phyloP scores from a whole-genome alignment of 805 yeast species.

The Sugiyamaella valdiviana region DNA sequence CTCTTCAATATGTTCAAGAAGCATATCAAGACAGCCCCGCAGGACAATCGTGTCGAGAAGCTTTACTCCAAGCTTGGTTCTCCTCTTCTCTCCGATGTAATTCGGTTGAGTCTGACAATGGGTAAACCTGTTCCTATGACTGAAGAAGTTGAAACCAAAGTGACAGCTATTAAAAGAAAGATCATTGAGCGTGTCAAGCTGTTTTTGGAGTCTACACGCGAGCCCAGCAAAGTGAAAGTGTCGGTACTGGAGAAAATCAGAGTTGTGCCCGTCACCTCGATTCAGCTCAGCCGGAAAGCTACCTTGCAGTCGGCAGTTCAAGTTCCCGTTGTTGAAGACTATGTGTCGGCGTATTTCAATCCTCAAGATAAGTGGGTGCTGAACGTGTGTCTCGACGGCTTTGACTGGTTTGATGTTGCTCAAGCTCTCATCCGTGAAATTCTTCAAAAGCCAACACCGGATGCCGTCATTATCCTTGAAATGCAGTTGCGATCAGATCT shows the following conservation, averaged over 20 bases:
- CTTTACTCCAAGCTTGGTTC: conserved; percentile 31
- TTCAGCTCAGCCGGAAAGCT: conserved; percentile 23
- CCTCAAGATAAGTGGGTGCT: conserved; percentile 11
- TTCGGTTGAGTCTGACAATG: conserved; percentile 24
- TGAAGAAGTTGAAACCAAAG: conserved; percentile 7
- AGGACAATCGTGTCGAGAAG: conserved; percentile 26
- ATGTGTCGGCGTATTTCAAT: conserved; percentile 21
- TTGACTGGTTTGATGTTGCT: conserved; percentile 36
- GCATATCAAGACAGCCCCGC: conserved; percentile 32
- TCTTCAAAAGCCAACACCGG: conserved; percentile 32
- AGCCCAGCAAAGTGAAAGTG: conserved; percentile 5
- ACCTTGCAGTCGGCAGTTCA: not conserved
- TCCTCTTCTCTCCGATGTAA: conserved; percentile 23
- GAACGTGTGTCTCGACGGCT: conserved; percentile 13
- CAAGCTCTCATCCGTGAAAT: conserved; percentile 27
- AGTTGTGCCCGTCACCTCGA: conserved; percentile 23
- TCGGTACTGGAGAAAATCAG: conserved; percentile 16
- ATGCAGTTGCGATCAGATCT: conserved; percentile 30
- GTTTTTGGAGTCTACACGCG: conserved; percentile 28
- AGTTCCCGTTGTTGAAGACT: conserved; percentile 19
- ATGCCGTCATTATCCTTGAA: conserved; percentile 34
- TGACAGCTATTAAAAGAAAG: conserved; percentile 16
- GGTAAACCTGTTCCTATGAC: conserved; percentile 21
- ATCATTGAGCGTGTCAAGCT: conserved; percentile 31
- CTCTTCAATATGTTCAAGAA: conserved; percentile 31